These are phyloP conservation scores for Phytophthora chlamydospora DNA, from an alignment of 352 stramenopile genomes.

Conservation along the genomic window DNA sequence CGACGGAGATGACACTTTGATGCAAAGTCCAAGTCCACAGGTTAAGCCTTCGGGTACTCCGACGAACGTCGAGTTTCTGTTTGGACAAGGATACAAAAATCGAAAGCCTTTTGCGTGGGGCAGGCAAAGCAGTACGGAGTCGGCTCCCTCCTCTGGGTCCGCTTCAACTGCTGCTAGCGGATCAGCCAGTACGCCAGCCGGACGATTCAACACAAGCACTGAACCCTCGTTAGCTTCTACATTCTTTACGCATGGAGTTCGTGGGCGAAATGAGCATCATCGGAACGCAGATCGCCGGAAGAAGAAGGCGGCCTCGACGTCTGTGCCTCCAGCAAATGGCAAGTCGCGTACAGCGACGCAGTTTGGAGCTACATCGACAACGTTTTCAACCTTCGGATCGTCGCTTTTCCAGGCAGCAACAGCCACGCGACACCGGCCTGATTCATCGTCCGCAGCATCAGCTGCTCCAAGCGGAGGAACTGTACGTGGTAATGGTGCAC, in stretches of 20 bases:
- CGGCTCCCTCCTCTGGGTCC: constrained; percentile 5
- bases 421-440: background rate
- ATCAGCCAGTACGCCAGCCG: background rate
- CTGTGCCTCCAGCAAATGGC: constrained; percentile 4
- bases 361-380: constrained; percentile 3
- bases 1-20: constrained; percentile 11
- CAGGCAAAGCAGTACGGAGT: constrained; percentile 15
- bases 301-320: constrained; percentile 10
- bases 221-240: constrained; percentile 6
- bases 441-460: constrained; percentile 3
- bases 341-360: background rate
- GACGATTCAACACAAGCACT: constrained; percentile 3
- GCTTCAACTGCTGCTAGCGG: background rate
- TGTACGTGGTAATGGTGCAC: background rate
- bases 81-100: constrained; percentile 41
- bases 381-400: constrained; percentile 5
- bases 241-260: constrained; percentile 29
- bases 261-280: constrained; percentile 11
- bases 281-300: constrained; percentile 25
- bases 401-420: constrained; percentile 17
- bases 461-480: background rate
- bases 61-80: constrained; percentile 25
- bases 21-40: constrained; percentile 23
- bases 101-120: constrained; percentile 24
- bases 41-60: background rate